phyloP scores from a whole-genome alignment of 108 stramenopile species.

The Schizochytrium sp. region DNA sequence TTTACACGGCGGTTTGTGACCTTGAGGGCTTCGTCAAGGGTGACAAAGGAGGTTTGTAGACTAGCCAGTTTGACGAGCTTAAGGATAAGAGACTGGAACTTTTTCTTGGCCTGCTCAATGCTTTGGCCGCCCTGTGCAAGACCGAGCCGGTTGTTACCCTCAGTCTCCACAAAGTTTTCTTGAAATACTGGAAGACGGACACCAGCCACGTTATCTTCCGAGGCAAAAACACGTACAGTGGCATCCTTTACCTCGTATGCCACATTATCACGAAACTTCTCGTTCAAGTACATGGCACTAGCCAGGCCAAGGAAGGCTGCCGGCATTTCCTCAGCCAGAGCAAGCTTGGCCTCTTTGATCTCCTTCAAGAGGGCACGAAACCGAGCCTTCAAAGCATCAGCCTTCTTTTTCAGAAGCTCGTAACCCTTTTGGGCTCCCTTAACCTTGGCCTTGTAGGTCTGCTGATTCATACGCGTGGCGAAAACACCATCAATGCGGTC shows the following conservation, averaged over 20 bases:
- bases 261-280: slow-evolving; percentile 43
- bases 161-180: slow-evolving; percentile 62
- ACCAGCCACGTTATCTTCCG: slow-evolving; percentile 78
- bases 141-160: slow-evolving; percentile 65
- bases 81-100: slow-evolving; percentile 70
- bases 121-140: slow-evolving; percentile 75
- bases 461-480: slow-evolving; percentile 77
- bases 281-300: not conserved
- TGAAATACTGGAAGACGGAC: slow-evolving; percentile 78
- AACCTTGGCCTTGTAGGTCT: slow-evolving; percentile 70
- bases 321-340: slow-evolving; percentile 65
- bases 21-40: slow-evolving; percentile 79
- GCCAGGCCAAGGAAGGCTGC: not conserved
- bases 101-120: slow-evolving; percentile 70
- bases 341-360: slow-evolving; percentile 71
- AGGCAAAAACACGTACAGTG: slow-evolving; percentile 58
- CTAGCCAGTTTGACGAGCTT: slow-evolving; percentile 74
- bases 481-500: slow-evolving; percentile 67
- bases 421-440: slow-evolving; percentile 68
- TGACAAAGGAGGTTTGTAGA: slow-evolving; percentile 78
- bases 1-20: slow-evolving; percentile 79
- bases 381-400: slow-evolving; percentile 76
- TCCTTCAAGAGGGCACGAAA: slow-evolving; percentile 72
- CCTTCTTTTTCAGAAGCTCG: slow-evolving; percentile 81
- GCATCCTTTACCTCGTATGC: slow-evolving; percentile 25